phyloP scores from a whole-genome alignment of 106 monocot genomes.

The Dendrobium nobile region DNA sequence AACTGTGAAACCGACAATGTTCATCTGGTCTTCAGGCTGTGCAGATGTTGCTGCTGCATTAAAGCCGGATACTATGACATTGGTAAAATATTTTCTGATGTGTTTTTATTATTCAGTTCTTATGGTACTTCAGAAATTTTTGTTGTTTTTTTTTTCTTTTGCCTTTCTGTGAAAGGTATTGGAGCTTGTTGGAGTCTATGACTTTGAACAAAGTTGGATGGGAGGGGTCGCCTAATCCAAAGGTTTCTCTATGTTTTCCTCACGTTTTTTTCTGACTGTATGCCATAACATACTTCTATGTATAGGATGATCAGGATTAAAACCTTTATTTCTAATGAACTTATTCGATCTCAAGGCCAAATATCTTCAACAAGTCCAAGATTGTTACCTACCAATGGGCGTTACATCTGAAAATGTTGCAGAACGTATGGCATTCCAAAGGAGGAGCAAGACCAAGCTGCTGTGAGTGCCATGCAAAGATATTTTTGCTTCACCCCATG shows the following conservation, averaged over 20 bases:
- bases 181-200: slow-evolving; percentile 78
- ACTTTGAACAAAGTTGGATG: slow-evolving; percentile 26
- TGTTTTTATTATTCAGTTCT: neutral
- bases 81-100: slow-evolving; percentile 16
- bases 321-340: neutral
- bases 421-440: slow-evolving; percentile 70
- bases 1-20: slow-evolving; percentile 76
- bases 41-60: slow-evolving; percentile 74
- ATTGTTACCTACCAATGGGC: slow-evolving; percentile 86
- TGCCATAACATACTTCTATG: neutral
- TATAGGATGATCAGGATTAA: neutral
- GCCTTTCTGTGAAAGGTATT: slow-evolving; percentile 28
- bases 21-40: slow-evolving; percentile 86
- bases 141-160: neutral
- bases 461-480: slow-evolving; percentile 34
- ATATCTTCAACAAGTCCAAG: slow-evolving; percentile 54
- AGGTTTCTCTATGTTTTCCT: slow-evolving; percentile 24
- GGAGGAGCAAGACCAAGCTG: slow-evolving; percentile 74
- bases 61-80: slow-evolving; percentile 67
- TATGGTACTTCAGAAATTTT: neutral
- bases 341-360: slow-evolving; percentile 25
- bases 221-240: slow-evolving; percentile 42
- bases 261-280: neutral
- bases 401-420: slow-evolving; percentile 89
- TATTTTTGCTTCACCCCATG: neutral